Percentiles rank a stretch among this genome's conserved stretches.
Evolutionary conservation across 768 basidiomycete species (phyloP).

Genomic region (Mycena venus): DNA sequence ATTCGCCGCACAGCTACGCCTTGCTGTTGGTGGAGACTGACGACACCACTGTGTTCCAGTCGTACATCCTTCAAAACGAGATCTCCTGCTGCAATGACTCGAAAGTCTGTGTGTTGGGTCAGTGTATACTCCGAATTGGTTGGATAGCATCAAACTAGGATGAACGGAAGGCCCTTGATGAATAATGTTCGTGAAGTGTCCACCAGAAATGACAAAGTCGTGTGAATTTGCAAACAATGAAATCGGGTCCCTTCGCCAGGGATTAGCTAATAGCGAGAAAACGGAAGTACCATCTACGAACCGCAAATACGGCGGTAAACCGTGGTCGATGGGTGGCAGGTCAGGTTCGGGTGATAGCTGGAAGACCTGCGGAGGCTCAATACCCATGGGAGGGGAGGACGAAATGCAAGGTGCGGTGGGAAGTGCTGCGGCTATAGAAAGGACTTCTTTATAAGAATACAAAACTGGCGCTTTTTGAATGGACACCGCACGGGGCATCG

Average conservation of each 20-base stretch:
- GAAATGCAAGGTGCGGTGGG: neutral
- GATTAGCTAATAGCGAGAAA: too few relatives aligned
- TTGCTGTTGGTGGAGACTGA: neutral
- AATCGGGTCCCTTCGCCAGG: neutral
- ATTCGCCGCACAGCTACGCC: neutral
- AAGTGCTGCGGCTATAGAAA: too few relatives aligned
- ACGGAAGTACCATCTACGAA: neutral
- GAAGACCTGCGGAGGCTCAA: neutral
- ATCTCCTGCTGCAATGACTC: neutral
- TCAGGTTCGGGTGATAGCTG: neutral
- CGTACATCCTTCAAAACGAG: neutral
- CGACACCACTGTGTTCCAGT: neutral
- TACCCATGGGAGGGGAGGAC: neutral
- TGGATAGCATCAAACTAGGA: neutral
- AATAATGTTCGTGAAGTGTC: neutral
- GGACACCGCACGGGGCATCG: neutral
- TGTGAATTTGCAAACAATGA: neutral
- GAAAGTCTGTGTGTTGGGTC: neutral
- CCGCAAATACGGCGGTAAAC: neutral
- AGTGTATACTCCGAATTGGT: neutral
- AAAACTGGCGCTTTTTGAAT: neutral
- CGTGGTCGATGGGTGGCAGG: neutral
- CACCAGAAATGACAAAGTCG: neutral
- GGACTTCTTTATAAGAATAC: too few relatives aligned
- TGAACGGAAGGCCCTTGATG: neutral